Evolutionary conservation across 441 rosid species (phyloP).

Genomic region (Metrosideros polymorpha): DNA sequence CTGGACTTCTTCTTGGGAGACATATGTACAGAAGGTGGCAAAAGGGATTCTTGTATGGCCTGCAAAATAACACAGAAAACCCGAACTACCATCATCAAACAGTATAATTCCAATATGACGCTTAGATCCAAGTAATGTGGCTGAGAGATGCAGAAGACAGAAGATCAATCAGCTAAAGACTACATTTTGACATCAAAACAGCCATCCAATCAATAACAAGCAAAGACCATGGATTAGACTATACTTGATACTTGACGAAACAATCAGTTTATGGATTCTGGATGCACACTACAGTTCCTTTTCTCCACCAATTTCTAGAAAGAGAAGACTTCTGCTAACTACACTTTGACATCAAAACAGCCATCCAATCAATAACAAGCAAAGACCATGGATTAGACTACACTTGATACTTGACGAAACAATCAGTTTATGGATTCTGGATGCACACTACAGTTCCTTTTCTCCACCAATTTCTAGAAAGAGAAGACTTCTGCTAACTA

Average conservation of each 20-base stretch:
- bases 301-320: background rate
- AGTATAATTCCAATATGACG: background rate
- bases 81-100: background rate
- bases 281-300: background rate
- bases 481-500: background rate
- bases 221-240: background rate
- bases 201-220: background rate
- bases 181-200: background rate
- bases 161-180: background rate
- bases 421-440: background rate
- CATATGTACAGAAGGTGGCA: constrained; percentile 62
- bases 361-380: too few species aligned
- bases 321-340: background rate
- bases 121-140: background rate
- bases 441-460: background rate
- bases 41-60: constrained; percentile 54
- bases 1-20: constrained; percentile 29
- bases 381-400: background rate
- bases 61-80: constrained; percentile 10
- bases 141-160: background rate
- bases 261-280: background rate
- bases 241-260: background rate
- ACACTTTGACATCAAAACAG: too few species aligned
- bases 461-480: background rate
- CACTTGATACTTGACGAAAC: background rate